Evolutionary conservation across 495 filamentous ascomycete species (phyloP).

Genomic region (Xylona heveae): DNA sequence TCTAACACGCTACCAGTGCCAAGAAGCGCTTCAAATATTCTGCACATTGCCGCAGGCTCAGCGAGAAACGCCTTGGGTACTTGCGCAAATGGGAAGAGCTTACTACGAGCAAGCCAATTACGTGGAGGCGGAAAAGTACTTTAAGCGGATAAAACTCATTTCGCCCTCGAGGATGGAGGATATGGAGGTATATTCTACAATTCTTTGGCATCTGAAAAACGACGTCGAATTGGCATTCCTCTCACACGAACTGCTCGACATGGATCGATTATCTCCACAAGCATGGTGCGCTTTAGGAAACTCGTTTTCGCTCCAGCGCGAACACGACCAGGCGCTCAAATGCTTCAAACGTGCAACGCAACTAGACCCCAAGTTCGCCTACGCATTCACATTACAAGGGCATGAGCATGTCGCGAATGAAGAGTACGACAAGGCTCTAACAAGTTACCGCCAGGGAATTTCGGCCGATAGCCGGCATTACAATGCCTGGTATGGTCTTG

Average conservation of each 20-base stretch:
- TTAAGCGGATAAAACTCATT: constrained; percentile 48
- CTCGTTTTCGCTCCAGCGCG: constrained; percentile 80
- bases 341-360: constrained; percentile 93
- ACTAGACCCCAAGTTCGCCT: constrained; percentile 75
- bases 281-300: constrained; percentile 94
- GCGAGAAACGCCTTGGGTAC: constrained; percentile 86
- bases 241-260: constrained; percentile 69
- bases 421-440: constrained; percentile 85
- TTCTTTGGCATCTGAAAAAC: constrained; percentile 88
- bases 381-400: constrained; percentile 85
- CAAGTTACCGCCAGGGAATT: constrained; percentile 64
- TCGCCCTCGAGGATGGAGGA: constrained; percentile 66
- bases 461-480: constrained; percentile 76
- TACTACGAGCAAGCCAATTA: constrained; percentile 79
- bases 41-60: constrained; percentile 46
- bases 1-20: constrained; percentile 54
- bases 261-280: constrained; percentile 71
- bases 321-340: constrained; percentile 83
- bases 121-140: constrained; percentile 65
- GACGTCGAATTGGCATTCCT: constrained; percentile 83
- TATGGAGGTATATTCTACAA: constrained; percentile 94
- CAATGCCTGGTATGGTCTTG: constrained; percentile 93
- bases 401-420: constrained; percentile 95
- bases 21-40: constrained; percentile 53
- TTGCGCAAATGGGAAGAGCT: constrained; percentile 72